Conservation (phyloP, 192 early-diverging fungal species). For the Phycomyces nitens region DNA sequence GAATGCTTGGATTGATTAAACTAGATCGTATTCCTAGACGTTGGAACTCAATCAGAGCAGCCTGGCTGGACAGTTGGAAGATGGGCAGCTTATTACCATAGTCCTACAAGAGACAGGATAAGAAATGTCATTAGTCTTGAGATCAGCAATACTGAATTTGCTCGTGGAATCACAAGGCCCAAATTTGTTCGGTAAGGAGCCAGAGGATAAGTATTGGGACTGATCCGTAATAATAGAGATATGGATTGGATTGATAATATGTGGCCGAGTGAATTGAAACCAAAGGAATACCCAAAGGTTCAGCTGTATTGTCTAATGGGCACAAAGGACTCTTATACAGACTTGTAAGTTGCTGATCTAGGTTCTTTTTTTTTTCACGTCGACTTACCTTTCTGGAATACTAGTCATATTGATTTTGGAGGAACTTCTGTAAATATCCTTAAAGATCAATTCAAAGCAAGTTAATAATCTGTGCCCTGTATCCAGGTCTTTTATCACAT, state of each 20-base stretch:
- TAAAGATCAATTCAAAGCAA: too few species aligned
- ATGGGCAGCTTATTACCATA: constrained; percentile 81
- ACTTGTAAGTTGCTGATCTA: constrained; percentile 54
- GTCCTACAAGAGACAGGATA: constrained; percentile 60
- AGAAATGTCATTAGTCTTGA: constrained; percentile 90
- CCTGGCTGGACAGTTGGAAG: constrained; percentile 75
- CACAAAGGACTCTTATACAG: constrained; percentile 87
- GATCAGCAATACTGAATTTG: constrained; percentile 71
- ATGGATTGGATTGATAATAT: constrained; percentile 86
- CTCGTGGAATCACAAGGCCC: constrained; percentile 64
- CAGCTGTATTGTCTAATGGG: constrained; percentile 94
- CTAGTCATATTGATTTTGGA: constrained; percentile 78
- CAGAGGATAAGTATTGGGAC: not conserved
- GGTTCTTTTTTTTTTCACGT: constrained; percentile 5
- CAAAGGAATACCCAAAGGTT: constrained; percentile 77
- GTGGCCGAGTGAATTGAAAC: constrained; percentile 71
- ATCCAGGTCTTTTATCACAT: constrained; percentile 92
- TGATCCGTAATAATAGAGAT: too few species aligned
- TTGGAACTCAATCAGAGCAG: constrained; percentile 81
- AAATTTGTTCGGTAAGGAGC: constrained; percentile 59
- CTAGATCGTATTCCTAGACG: constrained; percentile 45
- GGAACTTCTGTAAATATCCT: constrained; percentile 54
- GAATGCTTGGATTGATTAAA: too few species aligned
- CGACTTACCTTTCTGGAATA: not conserved
- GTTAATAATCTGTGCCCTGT: too few species aligned